These are phyloP conservation scores for Fusarium tjaetaba DNA, from an alignment of 2,329 filamentous ascomycete genomes.

Conservation along the genomic window DNA sequence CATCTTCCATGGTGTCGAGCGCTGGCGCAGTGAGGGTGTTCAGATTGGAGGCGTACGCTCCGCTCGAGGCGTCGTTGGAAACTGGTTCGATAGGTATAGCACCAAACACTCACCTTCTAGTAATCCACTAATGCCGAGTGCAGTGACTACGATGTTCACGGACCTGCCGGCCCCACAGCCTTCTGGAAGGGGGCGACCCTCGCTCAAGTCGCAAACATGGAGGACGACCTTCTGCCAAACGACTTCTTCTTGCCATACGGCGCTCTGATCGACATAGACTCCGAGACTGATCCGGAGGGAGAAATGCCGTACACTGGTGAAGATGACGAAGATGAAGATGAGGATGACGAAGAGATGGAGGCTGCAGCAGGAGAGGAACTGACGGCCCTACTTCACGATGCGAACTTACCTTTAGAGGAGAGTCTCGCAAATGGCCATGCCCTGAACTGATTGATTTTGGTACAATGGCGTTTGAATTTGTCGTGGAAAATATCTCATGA, in stretches of 20 bases:
- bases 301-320: constrained; percentile 43
- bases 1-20: constrained; percentile 70
- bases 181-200: constrained; percentile 79
- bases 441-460: neutral
- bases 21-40: constrained; percentile 81
- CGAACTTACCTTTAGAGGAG: constrained; percentile 29
- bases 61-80: constrained; percentile 74
- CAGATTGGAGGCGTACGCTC: constrained; percentile 76
- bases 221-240: constrained; percentile 46
- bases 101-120: neutral
- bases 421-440: neutral
- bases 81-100: constrained; percentile 79
- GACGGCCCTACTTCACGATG: constrained; percentile 32
- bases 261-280: constrained; percentile 31
- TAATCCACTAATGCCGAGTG: neutral
- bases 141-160: constrained; percentile 72
- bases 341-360: constrained; percentile 26
- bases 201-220: constrained; percentile 37
- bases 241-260: constrained; percentile 47
- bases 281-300: constrained; percentile 38
- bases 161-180: constrained; percentile 77
- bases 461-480: neutral
- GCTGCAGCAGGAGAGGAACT: constrained; percentile 31
- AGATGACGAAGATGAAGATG: constrained; percentile 24
- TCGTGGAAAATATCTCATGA: neutral